phyloP scores from a whole-genome alignment of 768 basidiomycete species.

The Leucogyrophana mollusca region DNA sequence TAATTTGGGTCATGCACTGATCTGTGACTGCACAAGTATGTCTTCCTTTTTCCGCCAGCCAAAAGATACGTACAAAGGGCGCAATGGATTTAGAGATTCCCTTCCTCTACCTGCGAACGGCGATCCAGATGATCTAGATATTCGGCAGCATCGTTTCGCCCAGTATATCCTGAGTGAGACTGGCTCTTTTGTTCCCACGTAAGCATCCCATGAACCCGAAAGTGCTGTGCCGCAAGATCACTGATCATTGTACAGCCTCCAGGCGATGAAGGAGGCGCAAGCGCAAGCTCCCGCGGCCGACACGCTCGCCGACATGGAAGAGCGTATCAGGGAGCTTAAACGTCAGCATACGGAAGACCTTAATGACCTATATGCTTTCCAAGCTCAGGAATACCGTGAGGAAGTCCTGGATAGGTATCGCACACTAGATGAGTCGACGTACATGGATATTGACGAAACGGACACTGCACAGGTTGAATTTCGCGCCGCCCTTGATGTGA shows the following conservation, averaged over 20 bases:
- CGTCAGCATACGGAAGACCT: conserved; percentile 28
- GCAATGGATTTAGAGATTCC: conserved; percentile 26
- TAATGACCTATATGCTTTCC: conserved; percentile 26
- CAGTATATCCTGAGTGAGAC: conserved; percentile 41
- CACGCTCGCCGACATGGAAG: conserved; percentile 22
- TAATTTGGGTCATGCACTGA: no score
- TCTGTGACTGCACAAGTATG: no score
- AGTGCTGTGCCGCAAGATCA: not conserved
- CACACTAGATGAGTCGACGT: conserved; percentile 22
- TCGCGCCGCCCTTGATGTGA: conserved; percentile 20
- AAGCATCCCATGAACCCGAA: conserved; percentile 9
- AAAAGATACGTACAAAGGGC: conserved; percentile 5
- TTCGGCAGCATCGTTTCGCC: conserved; percentile 34
- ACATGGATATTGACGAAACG: conserved; percentile 25
- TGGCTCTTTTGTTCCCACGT: conserved; percentile 40
- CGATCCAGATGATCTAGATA: conserved; percentile 20
- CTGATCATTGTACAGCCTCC: conserved; percentile 10
- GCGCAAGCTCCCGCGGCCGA: conserved; percentile 14
- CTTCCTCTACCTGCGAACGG: conserved; percentile 8
- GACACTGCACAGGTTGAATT: conserved; percentile 25
- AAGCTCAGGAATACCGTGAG: conserved; percentile 29
- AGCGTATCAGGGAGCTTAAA: conserved; percentile 29
- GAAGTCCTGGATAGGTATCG: conserved; percentile 29
- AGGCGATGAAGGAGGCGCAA: conserved; percentile 15
- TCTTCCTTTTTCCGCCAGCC: conserved; percentile 9